These are phyloP conservation scores for Staphylotrichum longicolle DNA, from an alignment of 495 filamentous ascomycete species.

Conservation along the genomic window DNA sequence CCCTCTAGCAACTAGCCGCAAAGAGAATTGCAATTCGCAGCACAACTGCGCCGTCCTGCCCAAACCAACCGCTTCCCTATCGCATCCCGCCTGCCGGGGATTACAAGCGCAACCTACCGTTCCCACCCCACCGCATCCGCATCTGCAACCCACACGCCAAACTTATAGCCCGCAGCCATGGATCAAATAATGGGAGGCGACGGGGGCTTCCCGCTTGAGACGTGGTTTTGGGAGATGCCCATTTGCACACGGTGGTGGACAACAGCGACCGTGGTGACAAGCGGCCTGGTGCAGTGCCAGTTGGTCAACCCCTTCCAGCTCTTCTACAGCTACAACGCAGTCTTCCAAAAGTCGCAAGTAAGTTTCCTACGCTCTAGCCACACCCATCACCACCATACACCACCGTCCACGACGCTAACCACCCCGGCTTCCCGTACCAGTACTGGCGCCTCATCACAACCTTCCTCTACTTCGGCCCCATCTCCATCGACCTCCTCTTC, in stretches of 20 bases:
- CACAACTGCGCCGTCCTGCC: neutral
- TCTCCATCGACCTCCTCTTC: slow-evolving; percentile 93
- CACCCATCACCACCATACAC: neutral
- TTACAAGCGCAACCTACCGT: neutral
- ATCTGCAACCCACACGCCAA: neutral
- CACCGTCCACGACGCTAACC: neutral
- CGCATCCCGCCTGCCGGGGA: neutral
- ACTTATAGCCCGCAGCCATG: slow-evolving; percentile 44
- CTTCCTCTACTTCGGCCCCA: slow-evolving; percentile 94
- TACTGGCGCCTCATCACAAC: slow-evolving; percentile 95
- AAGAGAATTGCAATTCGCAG: slow-evolving; percentile 2
- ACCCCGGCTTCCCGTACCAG: slow-evolving; percentile 40
- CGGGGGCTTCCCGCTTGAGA: slow-evolving; percentile 81
- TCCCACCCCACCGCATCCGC: neutral
- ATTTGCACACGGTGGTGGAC: slow-evolving; percentile 96
- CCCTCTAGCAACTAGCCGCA: neutral
- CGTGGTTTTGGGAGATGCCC: slow-evolving; percentile 98
- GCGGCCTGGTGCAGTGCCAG: slow-evolving; percentile 87
- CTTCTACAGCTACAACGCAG: slow-evolving; percentile 92
- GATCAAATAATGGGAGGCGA: slow-evolving; percentile 64
- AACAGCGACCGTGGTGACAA: slow-evolving; percentile 83
- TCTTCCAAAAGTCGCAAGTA: slow-evolving; percentile 88
- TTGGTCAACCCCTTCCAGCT: slow-evolving; percentile 89
- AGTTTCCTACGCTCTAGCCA: slow-evolving; percentile 3
- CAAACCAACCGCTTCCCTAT: neutral